Base-by-base conservation (phyloP, 805 yeast species). In the Wickerhamomyces rabaulensis region DNA sequence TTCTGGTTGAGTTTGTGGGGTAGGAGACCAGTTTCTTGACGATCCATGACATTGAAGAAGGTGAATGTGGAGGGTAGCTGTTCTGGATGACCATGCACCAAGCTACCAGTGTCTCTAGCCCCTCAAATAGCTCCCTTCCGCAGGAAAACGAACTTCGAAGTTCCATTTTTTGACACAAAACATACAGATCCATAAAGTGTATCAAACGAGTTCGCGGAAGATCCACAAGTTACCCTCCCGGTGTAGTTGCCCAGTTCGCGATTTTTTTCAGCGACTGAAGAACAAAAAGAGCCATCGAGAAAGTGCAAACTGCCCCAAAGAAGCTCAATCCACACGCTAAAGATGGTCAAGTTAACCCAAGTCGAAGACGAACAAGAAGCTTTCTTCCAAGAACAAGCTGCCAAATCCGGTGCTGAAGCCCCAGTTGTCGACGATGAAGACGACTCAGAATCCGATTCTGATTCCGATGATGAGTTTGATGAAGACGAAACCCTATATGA, bases 401-500 rank as follows among this genome's bases (percentile, higher is more conserved):
- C 54, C 20, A 65, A 74, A 70, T 54, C 62, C 15, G 56, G 64
- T 31, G 59, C 65, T n/a, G 64, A 61, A 39, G 67, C 63, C 39
- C 66, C 57, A 29, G 64, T 60, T 33, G 71, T 71, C 44, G 67
- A 66, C 6, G 70, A 67, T 36, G 74, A 69, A 42, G 71, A 70
- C 35, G 88, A 82, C 48, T 68, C 74, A 22, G 87, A 80, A 37
- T 70, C 76, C 25, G 74, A 69, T 42, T 53, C 50, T 16, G 58
- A 54, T 16, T 70, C 76, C 26, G 72, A 68, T 43, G 52, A 48
- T 35, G 54, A 51, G 15, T 51, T 49, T 40, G 88, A 87, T 64
- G 87, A 82, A 61, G 80, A 83, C 62, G 99, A 94, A 74, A 83
- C 96, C 27, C 55, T 94, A 16, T 68, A 74, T 50, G 98, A 94